Conservation (phyloP, 805 yeast species). For the Blastobotrys attinorum region DNA sequence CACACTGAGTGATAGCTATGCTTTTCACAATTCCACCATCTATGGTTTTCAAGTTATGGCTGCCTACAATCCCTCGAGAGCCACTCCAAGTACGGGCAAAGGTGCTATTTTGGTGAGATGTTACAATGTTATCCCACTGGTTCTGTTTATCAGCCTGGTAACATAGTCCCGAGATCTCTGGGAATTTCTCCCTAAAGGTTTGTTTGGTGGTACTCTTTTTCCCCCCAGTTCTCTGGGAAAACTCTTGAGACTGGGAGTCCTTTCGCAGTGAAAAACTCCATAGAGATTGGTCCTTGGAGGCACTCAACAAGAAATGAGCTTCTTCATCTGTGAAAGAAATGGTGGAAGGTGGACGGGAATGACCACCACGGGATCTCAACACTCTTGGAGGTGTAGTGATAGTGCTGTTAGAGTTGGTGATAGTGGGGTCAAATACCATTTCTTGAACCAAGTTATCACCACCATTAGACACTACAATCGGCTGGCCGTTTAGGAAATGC, state of each 20-base stretch:
- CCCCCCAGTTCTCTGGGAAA: constrained; percentile 57
- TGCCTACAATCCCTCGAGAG: constrained; percentile 69
- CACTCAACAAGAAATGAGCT: constrained; percentile 79
- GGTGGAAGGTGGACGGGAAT: constrained; percentile 76
- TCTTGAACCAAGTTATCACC: constrained; percentile 87
- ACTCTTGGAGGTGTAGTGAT: constrained; percentile 85
- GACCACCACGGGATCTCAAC: constrained; percentile 95
- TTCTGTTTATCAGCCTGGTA: constrained; percentile 69
- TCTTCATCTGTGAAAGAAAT: constrained; percentile 70
- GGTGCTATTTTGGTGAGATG: constrained; percentile 76
- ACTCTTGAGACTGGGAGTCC: constrained; percentile 91
- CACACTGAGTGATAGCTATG: constrained; percentile 82
- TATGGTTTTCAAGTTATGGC: constrained; percentile 58
- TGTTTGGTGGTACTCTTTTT: constrained; percentile 6
- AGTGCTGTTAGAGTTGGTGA: constrained; percentile 42
- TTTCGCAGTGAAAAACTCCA: constrained; percentile 92
- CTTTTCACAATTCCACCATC: constrained; percentile 71
- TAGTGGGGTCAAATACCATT: constrained; percentile 86
- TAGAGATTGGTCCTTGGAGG: constrained; percentile 75
- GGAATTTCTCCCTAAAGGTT: constrained; percentile 54
- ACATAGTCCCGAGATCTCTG: constrained; percentile 65
- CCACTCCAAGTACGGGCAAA: constrained; percentile 92
- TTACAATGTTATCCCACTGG: constrained; percentile 89
- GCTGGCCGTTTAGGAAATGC: constrained; percentile 80
- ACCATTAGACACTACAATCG: constrained; percentile 81